Evolutionary conservation across 2,329 filamentous ascomycete species (phyloP).

Genomic region (Colletotrichum tropicale): DNA sequence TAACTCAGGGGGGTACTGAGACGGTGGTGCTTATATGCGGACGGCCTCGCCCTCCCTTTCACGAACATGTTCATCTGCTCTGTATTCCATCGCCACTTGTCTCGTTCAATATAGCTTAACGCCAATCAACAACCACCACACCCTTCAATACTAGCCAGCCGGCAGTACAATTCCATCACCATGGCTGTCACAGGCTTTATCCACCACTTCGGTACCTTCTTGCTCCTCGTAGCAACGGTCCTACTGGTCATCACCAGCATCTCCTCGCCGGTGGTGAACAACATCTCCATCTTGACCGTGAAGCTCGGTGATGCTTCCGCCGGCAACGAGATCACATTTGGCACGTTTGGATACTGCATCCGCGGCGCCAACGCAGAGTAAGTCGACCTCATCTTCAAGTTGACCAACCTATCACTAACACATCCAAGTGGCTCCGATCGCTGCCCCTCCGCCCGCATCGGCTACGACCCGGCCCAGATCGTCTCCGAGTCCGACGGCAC

Average conservation of each 20-base stretch:
- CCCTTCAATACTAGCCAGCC: background rate
- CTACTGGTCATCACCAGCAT: conserved; percentile 64
- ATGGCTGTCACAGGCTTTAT: conserved; percentile 56
- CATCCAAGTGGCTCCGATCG: conserved; percentile 38
- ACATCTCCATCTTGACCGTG: conserved; percentile 59
- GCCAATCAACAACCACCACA: background rate
- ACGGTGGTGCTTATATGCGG: conserved; percentile 18
- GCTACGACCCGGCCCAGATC: conserved; percentile 58
- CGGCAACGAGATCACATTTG: conserved; percentile 52
- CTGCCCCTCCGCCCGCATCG: conserved; percentile 54
- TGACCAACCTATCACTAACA: background rate
- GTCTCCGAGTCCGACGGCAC: conserved; percentile 42
- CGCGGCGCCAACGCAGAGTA: conserved; percentile 27
- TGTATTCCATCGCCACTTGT: background rate
- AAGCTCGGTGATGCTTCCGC: conserved; percentile 42
- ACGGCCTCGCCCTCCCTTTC: conserved; percentile 1
- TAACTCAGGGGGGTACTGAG: background rate
- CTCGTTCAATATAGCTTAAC: background rate
- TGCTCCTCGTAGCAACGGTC: conserved; percentile 59
- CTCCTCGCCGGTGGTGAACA: conserved; percentile 61
- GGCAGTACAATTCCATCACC: conserved; percentile 25
- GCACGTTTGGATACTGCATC: conserved; percentile 65
- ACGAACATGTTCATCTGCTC: background rate
- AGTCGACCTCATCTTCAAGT: background rate
- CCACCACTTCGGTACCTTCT: conserved; percentile 62